Percentiles rank a stretch among this genome's conserved stretches.
phyloP scores from a whole-genome alignment of 805 yeast genomes.

The Cyberlindnera saturnus region DNA sequence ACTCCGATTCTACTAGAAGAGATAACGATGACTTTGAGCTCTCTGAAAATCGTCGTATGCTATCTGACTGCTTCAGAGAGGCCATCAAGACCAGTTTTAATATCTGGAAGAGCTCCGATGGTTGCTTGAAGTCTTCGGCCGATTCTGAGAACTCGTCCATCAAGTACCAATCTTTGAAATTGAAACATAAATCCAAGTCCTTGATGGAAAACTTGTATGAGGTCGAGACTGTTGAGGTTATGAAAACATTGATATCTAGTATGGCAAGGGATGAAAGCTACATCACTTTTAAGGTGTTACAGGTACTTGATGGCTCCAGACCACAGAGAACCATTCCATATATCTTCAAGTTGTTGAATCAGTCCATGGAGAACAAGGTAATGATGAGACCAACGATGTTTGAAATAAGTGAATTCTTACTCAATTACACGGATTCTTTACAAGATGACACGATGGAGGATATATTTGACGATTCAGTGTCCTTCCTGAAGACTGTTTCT shows the following conservation, averaged over 20 bases:
- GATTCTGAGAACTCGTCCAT: constrained; percentile 28
- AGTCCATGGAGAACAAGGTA: constrained; percentile 16
- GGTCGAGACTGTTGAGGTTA: constrained; percentile 65
- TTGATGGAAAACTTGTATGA: constrained; percentile 58
- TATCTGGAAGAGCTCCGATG: constrained; percentile 71
- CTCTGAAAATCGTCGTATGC: constrained; percentile 13
- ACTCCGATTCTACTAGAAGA: constrained; percentile 45
- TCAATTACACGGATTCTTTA: constrained; percentile 55
- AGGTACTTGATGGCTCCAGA: constrained; percentile 78
- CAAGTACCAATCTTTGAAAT: constrained; percentile 45
- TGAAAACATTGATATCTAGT: constrained; percentile 53
- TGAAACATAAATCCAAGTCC: constrained; percentile 64
- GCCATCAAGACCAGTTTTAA: constrained; percentile 48
- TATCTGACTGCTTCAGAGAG: constrained; percentile 49
- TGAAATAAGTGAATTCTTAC: constrained; percentile 28
- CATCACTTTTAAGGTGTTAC: constrained; percentile 54
- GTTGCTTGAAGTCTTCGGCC: constrained; percentile 15
- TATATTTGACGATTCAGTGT: constrained; percentile 54
- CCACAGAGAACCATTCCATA: constrained; percentile 70
- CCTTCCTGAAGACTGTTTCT: constrained; percentile 55
- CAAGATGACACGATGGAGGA: constrained; percentile 79
- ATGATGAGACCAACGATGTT: constrained; percentile 13
- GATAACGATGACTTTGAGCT: constrained; percentile 1
- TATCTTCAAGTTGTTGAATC: constrained; percentile 48
- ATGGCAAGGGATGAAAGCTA: constrained; percentile 13